Percentiles rank a stretch among this genome's conserved stretches.
These are phyloP conservation scores for Jacaranda mimosifolia DNA, from an alignment of 257 asterid genomes.

Conservation along the genomic window DNA sequence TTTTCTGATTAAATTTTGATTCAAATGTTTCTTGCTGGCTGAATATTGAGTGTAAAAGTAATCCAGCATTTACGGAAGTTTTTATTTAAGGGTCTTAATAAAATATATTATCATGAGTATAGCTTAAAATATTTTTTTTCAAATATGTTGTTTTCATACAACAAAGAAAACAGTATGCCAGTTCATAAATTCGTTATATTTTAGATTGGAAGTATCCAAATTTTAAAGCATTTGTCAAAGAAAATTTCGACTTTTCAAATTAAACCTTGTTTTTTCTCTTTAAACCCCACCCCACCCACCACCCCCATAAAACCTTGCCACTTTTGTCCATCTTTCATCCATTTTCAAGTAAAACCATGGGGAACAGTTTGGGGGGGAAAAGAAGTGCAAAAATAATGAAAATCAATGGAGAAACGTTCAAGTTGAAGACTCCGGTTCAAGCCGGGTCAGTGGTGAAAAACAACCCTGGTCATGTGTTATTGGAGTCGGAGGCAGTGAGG, in stretches of 20 bases:
- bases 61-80: too few species aligned
- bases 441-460: slow-evolving; percentile 60
- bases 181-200: background rate
- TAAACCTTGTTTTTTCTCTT: slow-evolving; percentile 47
- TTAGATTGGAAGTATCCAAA: background rate
- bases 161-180: too few species aligned
- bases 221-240: slow-evolving; percentile 27
- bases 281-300: background rate
- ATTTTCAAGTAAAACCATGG: slow-evolving; percentile 49
- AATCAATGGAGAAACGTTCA: slow-evolving; percentile 71
- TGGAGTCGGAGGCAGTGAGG: slow-evolving; percentile 77
- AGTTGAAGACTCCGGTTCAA: slow-evolving; percentile 62
- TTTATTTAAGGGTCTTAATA: too few species aligned
- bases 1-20: too few species aligned
- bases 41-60: too few species aligned
- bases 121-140: too few species aligned
- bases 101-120: too few species aligned
- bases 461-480: slow-evolving; percentile 66
- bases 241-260: slow-evolving; percentile 30
- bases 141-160: too few species aligned
- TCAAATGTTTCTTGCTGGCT: too few species aligned
- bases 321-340: slow-evolving; percentile 4
- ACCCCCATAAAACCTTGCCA: slow-evolving; percentile 32
- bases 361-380: slow-evolving; percentile 71
- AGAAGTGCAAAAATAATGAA: slow-evolving; percentile 73